Evolutionary conservation across 2,329 filamentous ascomycete genomes (phyloP), one percentile per base, ranked within the genome.

Genomic region (Ophiocordyceps camponoti-leonardi): DNA sequence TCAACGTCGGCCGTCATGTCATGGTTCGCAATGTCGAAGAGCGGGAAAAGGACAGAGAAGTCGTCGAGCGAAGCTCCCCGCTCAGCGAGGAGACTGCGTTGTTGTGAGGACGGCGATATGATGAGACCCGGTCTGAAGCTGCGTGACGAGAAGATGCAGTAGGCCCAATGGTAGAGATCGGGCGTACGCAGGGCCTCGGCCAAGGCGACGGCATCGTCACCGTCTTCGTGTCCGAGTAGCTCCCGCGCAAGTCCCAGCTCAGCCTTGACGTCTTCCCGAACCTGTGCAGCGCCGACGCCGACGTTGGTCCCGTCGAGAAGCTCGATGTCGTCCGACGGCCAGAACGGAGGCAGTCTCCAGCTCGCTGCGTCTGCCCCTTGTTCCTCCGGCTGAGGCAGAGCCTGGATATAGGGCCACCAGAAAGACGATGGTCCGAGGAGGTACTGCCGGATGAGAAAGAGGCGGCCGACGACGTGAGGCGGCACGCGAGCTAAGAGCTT

Each of bases 21-120:
- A 55, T 87, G 83, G 54, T 87, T 87, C 12, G 75, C 76, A 26
- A 86, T 68, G 55, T 87, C 83, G 47, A 85, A 73, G 4, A 86
- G 65, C 1, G 83, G 83, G 31, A 86, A 66, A 6, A 87, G 65
- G 8, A 86, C 69, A 1, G 80, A 81, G 48, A 83, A 80, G 52
- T 77, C 74, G 44, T 81, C 75, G 4, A 66, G 30, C 30, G 56
- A 50, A 1, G 60, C 54, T 10, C 58, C 56, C 46, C 0, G 63
- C 57, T 3, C 65, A 55, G 49, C 22, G 3, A 23, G 43, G 46
- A 43, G n/a, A n/a, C n/a, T n/a, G n/a, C 47, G 53, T 18, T 62
- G 49, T 33, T 14, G 2, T 53, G 47, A 1, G n/a, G n/a, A n/a
- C n/a, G 51, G 49, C 0, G 71, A 63, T 5, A 79, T 58, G 44